Percentiles rank a stretch among this genome's conserved stretches.
Conservation (phyloP, 148 eudicot species). For the Limonium bicolor region DNA sequence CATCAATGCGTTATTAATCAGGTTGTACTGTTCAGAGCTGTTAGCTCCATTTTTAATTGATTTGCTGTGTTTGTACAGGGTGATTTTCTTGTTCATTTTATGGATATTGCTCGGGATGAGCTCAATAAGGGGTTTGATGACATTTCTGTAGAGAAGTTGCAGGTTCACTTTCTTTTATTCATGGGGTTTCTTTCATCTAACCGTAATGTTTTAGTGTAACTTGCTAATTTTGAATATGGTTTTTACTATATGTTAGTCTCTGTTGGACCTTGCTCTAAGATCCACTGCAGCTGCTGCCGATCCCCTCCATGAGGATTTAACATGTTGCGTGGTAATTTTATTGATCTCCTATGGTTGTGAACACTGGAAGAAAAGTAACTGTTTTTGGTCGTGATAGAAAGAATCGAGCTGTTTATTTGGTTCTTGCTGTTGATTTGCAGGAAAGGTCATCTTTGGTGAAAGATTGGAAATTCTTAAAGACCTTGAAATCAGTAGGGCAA, state of each 20-base stretch:
- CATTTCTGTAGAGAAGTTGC: slow-evolving; percentile 88
- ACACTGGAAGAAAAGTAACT: no score
- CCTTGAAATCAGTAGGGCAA: slow-evolving; percentile 45
- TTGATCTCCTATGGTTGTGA: no score
- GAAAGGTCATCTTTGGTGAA: slow-evolving; percentile 66
- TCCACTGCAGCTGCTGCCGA: slow-evolving; percentile 95
- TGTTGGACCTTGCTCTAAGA: slow-evolving; percentile 94
- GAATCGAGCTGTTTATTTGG: no score
- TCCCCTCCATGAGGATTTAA: slow-evolving; percentile 90
- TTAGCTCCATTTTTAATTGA: no score
- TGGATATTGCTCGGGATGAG: slow-evolving; percentile 98
- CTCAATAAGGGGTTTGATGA: slow-evolving; percentile 70
- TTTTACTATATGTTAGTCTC: slow-evolving; percentile 39
- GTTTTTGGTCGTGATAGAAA: no score
- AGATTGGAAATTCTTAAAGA: slow-evolving; percentile 75
- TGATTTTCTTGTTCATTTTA: slow-evolving; percentile 93
- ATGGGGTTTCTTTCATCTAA: no score
- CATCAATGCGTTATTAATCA: no score
- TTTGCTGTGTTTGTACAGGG: no score
- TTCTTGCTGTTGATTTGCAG: slow-evolving; percentile 22
- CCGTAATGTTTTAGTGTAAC: not conserved
- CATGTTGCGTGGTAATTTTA: slow-evolving; percentile 77
- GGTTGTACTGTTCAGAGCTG: no score
- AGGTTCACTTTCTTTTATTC: slow-evolving; percentile 29
- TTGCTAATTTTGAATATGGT: slow-evolving; percentile 4